Percentiles rank a stretch among this genome's conserved stretches.
phyloP scores from a whole-genome alignment of 169 alveolate genomes.

The Cryptosporidium xiaoi region DNA sequence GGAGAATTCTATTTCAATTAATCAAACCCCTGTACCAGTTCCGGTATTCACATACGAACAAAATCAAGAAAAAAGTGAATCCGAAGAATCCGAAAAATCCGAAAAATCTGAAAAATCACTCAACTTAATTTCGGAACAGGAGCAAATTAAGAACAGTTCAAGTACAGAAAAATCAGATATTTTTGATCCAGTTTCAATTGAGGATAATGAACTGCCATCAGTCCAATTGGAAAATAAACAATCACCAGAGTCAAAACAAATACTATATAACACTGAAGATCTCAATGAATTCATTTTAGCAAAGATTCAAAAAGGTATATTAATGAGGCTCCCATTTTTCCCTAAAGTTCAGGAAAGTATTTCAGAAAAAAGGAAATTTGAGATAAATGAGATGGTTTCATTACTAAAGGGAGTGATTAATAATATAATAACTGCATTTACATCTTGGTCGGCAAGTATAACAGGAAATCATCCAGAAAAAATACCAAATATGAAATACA shows the following conservation, averaged over 20 bases:
- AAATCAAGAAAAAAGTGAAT: conserved; percentile 3
- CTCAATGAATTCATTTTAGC: conserved; percentile 40
- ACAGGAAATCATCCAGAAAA: conserved; percentile 25
- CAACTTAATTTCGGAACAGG: background rate
- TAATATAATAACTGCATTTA: conserved; percentile 10
- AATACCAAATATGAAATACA: conserved; percentile 20
- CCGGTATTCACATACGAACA: background rate
- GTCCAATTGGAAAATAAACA: background rate
- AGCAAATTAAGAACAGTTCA: background rate
- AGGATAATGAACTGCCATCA: background rate
- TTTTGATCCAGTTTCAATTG: conserved; percentile 18
- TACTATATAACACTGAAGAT: conserved; percentile 9
- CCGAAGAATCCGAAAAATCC: background rate
- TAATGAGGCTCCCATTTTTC: conserved; percentile 1
- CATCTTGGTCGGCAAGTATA: conserved; percentile 46
- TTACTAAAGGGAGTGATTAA: conserved; percentile 21
- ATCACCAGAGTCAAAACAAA: background rate
- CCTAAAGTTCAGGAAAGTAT: conserved; percentile 18
- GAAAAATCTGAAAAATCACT: background rate
- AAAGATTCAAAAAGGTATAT: conserved; percentile 16
- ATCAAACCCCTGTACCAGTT: conserved; percentile 3
- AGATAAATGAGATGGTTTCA: conserved; percentile 30
- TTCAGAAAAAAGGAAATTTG: conserved; percentile 29
- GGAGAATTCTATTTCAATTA: background rate
- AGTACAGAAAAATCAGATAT: background rate